phyloP scores from a whole-genome alignment of 73 alveolate species.

The Paramecium tetraurelia region DNA sequence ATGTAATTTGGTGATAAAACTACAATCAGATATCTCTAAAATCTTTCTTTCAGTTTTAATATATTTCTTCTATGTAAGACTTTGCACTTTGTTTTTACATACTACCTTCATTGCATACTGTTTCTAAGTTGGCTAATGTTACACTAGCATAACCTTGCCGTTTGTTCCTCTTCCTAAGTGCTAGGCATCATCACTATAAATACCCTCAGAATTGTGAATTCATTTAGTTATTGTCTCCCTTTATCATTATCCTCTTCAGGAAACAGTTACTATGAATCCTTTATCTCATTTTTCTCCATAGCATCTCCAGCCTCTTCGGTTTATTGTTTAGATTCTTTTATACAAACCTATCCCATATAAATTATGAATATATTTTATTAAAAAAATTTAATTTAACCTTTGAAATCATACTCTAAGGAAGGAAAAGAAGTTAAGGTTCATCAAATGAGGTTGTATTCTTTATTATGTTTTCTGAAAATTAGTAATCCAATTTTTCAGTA shows the following conservation, averaged over 20 bases:
- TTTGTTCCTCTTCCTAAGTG: conserved; percentile 71
- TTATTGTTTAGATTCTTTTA: background rate
- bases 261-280: background rate
- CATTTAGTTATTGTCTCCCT: background rate
- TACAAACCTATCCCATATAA: background rate
- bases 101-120: conserved; percentile 74
- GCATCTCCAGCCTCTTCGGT: background rate
- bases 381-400: background rate
- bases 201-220: background rate
- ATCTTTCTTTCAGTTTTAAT: conserved; percentile 85
- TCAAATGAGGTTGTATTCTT: too few relatives aligned
- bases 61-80: conserved; percentile 57
- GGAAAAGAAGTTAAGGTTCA: too few relatives aligned
- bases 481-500: too few relatives aligned
- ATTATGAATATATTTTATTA: background rate
- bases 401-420: too few relatives aligned
- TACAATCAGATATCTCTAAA: conserved; percentile 80
- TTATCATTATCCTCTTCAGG: background rate
- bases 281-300: background rate
- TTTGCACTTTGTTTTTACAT: conserved; percentile 60
- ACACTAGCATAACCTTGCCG: conserved; percentile 72
- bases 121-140: conserved; percentile 62
- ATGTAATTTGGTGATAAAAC: conserved; percentile 73
- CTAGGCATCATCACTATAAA: background rate
- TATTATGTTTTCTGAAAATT: too few relatives aligned